These are phyloP conservation scores for Penicillium thymicola DNA, from an alignment of 2,329 filamentous ascomycete genomes.

Conservation along the genomic window DNA sequence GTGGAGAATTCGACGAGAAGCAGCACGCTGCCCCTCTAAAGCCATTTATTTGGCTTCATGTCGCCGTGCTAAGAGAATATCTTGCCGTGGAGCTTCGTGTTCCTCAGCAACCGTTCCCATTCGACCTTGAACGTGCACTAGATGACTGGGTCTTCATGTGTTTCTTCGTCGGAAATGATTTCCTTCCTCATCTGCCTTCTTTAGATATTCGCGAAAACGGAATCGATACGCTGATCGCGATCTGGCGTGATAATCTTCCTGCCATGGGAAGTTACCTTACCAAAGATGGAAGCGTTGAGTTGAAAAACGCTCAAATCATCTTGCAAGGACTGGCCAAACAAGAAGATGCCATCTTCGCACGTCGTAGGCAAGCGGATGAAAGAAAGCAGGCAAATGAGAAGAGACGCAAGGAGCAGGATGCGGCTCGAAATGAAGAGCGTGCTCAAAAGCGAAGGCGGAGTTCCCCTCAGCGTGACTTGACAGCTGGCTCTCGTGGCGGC, in stretches of 20 bases:
- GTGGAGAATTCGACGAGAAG: conserved; percentile 78
- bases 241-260: conserved; percentile 91
- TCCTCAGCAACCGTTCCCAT: conserved; percentile 76
- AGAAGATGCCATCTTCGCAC: conserved; percentile 88
- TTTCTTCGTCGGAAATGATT: conserved; percentile 98
- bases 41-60: conserved; percentile 98
- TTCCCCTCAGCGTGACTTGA: conserved; percentile 43
- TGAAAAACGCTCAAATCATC: conserved; percentile 82
- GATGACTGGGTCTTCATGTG: conserved; percentile 99
- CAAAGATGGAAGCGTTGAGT: conserved; percentile 87
- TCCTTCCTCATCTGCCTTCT: conserved; percentile 93
- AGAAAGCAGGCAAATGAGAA: conserved; percentile 75
- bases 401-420: conserved; percentile 69
- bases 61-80: conserved; percentile 87
- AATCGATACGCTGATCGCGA: conserved; percentile 92
- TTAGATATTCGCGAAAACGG: conserved; percentile 95
- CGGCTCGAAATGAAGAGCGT: conserved; percentile 49
- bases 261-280: conserved; percentile 94
- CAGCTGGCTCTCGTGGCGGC: conserved; percentile 23
- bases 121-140: conserved; percentile 88
- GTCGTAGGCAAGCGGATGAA: conserved; percentile 81
- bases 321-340: conserved; percentile 84
- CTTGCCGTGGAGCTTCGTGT: conserved; percentile 85
- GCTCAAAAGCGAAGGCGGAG: conserved; percentile 43
- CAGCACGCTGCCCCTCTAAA: conserved; percentile 68